A percentile compares a stretch with the other conserved stretches of the same genome.
Conservation (phyloP, 306 rosid genomes). For the Cicer pinnatifidum region DNA sequence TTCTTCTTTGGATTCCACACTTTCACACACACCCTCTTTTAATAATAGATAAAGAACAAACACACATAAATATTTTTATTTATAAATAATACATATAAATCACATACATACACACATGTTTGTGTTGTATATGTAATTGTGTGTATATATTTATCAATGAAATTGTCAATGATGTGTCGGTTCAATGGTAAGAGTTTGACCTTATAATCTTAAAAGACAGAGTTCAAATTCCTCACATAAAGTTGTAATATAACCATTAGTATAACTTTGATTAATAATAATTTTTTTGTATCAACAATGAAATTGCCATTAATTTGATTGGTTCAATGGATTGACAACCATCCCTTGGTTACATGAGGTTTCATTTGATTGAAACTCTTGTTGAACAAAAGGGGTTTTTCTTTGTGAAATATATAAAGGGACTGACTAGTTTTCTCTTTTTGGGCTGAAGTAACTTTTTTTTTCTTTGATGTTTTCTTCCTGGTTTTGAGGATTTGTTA, state of each 20-base stretch:
- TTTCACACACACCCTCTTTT: not conserved
- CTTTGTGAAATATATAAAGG: conserved; percentile 12
- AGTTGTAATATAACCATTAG: no score
- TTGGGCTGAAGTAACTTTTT: not conserved
- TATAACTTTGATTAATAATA: no score
- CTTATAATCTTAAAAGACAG: no score
- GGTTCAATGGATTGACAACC: conserved; percentile 28
- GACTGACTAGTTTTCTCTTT: conserved; percentile 17
- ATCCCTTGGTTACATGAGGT: conserved; percentile 17
- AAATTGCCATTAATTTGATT: conserved; percentile 28
- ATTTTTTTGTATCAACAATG: no score
- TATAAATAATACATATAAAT: not conserved
- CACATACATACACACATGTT: not conserved
- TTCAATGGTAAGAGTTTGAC: no score
- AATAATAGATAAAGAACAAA: not conserved
- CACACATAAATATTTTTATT: not conserved
- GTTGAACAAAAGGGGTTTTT: conserved; percentile 13
- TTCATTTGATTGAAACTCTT: conserved; percentile 34
- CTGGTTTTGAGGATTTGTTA: conserved; percentile 24
- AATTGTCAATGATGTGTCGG: not conserved
- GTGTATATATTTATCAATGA: not conserved
- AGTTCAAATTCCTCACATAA: no score
- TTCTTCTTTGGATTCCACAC: conserved; percentile 10
- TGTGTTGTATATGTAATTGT: not conserved
- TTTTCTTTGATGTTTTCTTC: conserved; percentile 33